Percentiles rank a stretch among this genome's conserved stretches.
These are phyloP conservation scores for Aspergillus hancockii DNA, from an alignment of 495 filamentous ascomycete species.

Conservation along the genomic window DNA sequence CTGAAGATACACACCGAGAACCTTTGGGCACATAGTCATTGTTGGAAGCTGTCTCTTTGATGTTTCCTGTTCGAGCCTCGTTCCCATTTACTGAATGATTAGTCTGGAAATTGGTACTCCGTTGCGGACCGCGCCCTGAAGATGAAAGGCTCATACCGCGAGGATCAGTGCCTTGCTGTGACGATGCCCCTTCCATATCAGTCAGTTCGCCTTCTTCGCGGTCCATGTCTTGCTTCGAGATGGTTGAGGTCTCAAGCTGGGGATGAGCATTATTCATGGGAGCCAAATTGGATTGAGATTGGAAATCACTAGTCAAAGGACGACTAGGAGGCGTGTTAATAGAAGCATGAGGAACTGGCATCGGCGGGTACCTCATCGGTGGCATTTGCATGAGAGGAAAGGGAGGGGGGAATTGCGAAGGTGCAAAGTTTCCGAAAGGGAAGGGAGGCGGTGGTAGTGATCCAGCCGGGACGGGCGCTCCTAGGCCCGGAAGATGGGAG, in stretches of 20 bases:
- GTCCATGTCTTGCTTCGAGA: slow-evolving; percentile 20
- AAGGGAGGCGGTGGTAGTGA: slow-evolving; percentile 35
- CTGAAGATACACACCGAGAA: slow-evolving; percentile 11
- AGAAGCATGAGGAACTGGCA: slow-evolving; percentile 25
- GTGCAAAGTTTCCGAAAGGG: slow-evolving; percentile 29
- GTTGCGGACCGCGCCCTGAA: background rate
- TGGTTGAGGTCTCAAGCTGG: slow-evolving; percentile 7
- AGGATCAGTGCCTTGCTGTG: slow-evolving; percentile 2
- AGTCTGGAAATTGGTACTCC: background rate
- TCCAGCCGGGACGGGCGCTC: slow-evolving; percentile 20
- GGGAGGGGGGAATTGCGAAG: slow-evolving; percentile 26
- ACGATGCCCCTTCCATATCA: slow-evolving; percentile 56
- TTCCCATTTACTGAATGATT: background rate
- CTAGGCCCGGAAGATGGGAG: slow-evolving; percentile 27
- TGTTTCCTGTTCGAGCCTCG: background rate
- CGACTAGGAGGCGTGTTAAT: slow-evolving; percentile 11
- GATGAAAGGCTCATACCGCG: background rate
- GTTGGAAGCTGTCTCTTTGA: background rate
- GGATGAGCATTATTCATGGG: slow-evolving; percentile 7
- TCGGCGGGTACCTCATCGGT: slow-evolving; percentile 24
- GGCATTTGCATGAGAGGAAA: slow-evolving; percentile 32
- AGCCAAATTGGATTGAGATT: slow-evolving; percentile 3
- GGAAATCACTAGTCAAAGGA: slow-evolving; percentile 12
- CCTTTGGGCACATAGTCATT: background rate
- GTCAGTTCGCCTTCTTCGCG: slow-evolving; percentile 77